Base-by-base conservation (phyloP, 495 filamentous ascomycete species). In the Pyronema domesticum region DNA sequence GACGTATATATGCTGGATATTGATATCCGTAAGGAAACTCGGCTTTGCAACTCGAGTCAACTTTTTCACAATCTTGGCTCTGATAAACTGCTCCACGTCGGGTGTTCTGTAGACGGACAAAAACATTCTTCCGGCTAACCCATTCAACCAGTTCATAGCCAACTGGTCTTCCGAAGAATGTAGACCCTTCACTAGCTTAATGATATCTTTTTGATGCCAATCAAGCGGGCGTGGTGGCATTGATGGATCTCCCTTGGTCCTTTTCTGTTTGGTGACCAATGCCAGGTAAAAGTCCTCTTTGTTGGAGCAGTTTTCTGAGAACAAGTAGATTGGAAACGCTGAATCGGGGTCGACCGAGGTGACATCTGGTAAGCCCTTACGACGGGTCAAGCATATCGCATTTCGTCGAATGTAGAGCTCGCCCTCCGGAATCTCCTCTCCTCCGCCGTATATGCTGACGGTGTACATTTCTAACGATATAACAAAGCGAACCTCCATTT, bases 251-350 rank as follows among this genome's bases (percentile, higher is more conserved):
- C 76, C 68, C 51, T 76, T 70, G 17, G 74, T 72, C 60, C 78
- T 80, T 47, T 86, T 80, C 63, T 94, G 86, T 57, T 88, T 91
- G 56, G 83, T 77, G 13, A 98, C 74, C 58, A 98, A 74, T 15
- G 89, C 84, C 66, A 93, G 85, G 67, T 98, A 98, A 71, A 98
- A 96, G 59, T 98, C 91, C 65, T 98, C 91, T 68, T 98, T 96
- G 17, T 89, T 85, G 0, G 86, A 94, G 61, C 84, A 81, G 57
- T 93, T 93, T 49, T 95, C 86, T 0, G 87, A 94, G 67, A 95
- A 98, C 0, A 98, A 69, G 64, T 78, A 96, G 68, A 94, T 96
- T 0, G 93, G 89, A 35, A 74, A 71, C 11, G 73, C 70, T 39
- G 80, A 75, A 0, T 75, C 59, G 45, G 76, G 77, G 9, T 65